Conservation (phyloP, 2,329 filamentous ascomycete species). For the Monosporascus sp. region DNA sequence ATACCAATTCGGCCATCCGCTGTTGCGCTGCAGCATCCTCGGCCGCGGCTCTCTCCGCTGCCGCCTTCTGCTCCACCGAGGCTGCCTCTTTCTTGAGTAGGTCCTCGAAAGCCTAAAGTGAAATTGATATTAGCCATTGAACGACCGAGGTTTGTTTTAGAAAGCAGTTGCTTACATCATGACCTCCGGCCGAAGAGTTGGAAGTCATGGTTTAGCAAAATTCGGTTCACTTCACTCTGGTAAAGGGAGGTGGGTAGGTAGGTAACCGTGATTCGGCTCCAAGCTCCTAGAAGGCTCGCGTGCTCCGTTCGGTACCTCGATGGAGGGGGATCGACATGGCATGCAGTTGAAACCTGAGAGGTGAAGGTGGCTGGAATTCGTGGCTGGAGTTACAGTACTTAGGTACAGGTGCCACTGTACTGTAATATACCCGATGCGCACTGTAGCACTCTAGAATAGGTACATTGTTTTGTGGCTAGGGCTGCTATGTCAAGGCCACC, state of each 20-base stretch:
- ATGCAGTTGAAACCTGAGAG: no score
- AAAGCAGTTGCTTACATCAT: slow-evolving; percentile 16
- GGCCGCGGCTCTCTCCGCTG: slow-evolving; percentile 15
- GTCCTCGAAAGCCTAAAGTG: slow-evolving; percentile 23
- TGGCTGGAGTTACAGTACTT: no score
- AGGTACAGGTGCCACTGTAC: no score
- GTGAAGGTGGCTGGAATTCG: no score
- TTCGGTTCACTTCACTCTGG: neutral
- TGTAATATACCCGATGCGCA: no score
- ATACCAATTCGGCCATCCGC: slow-evolving; percentile 60
- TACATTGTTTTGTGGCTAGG: no score
- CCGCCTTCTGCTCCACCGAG: slow-evolving; percentile 22
- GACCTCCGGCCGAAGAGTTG: slow-evolving; percentile 15
- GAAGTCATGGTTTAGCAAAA: slow-evolving; percentile 13
- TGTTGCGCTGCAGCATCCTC: slow-evolving; percentile 50
- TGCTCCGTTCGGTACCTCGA: no score
- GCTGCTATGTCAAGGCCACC: no score
- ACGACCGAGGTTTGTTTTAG: neutral
- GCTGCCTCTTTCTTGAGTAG: slow-evolving; percentile 23
- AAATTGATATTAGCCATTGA: neutral
- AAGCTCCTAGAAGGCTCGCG: no score
- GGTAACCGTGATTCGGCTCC: no score
- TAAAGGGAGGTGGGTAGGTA: neutral
- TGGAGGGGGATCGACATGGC: no score
- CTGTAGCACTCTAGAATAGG: no score